Evolutionary conservation across 139 green algal genomes (phyloP).

Genomic region (Eudorina sp.): DNA sequence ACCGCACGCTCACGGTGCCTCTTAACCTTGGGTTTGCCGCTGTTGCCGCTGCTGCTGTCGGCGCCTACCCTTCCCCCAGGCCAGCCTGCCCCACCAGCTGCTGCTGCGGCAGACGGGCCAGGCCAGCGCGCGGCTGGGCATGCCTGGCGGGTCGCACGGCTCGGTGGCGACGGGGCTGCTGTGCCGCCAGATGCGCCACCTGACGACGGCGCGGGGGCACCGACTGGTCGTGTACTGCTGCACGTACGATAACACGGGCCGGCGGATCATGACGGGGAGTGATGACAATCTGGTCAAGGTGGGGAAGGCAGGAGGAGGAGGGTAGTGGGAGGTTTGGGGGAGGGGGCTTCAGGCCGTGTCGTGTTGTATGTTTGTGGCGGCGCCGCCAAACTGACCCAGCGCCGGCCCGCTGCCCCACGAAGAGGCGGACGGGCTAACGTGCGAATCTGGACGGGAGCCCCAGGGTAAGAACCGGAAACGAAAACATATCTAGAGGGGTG

Average conservation of each 20-base stretch:
- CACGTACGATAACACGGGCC: constrained; percentile 67
- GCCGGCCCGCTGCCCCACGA: too few relatives aligned
- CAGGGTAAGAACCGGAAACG: too few relatives aligned
- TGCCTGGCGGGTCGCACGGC: neutral
- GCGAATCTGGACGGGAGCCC: too few relatives aligned
- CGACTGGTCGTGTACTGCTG: constrained; percentile 82
- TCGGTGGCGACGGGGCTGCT: neutral
- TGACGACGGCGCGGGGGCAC: constrained; percentile 80
- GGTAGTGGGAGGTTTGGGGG: too few relatives aligned
- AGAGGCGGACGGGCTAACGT: too few relatives aligned
- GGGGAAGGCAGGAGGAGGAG: neutral
- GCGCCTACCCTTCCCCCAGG: neutral
- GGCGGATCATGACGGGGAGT: constrained; percentile 81
- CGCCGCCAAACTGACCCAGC: too few relatives aligned
- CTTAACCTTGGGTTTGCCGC: too few relatives aligned
- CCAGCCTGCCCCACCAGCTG: constrained; percentile 52
- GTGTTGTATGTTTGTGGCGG: too few relatives aligned
- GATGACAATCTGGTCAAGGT: constrained; percentile 91
- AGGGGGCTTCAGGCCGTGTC: neutral
- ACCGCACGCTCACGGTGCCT: too few relatives aligned
- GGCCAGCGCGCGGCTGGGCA: neutral
- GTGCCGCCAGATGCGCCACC: constrained; percentile 59
- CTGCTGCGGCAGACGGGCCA: constrained; percentile 51
- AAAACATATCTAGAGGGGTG: too few relatives aligned
- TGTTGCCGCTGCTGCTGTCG: constrained; percentile 6